A percentile compares a stretch with the other conserved stretches of the same genome.
Conservation (phyloP, 495 filamentous ascomycete genomes). For the Penicillium robsamsonii region DNA sequence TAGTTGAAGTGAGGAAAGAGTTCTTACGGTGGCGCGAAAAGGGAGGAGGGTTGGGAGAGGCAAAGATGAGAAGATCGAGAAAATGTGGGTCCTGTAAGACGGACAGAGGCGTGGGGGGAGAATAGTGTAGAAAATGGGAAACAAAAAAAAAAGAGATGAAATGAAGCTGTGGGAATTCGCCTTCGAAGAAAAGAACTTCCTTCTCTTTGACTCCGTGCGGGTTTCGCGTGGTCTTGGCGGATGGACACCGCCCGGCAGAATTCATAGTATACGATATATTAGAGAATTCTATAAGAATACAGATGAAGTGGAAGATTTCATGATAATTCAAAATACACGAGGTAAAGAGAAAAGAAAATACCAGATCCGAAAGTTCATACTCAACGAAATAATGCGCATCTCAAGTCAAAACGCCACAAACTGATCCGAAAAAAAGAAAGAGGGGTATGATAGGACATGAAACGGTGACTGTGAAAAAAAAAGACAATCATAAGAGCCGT, state of each 20-base stretch:
- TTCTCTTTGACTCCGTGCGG: conserved; percentile 31
- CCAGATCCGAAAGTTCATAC: conserved; percentile 7
- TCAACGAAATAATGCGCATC: conserved; percentile 15
- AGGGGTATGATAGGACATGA: conserved; percentile 25
- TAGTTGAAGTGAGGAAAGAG: conserved; percentile 25
- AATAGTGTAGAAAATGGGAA: conserved; percentile 13
- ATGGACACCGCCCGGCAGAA: conserved; percentile 31
- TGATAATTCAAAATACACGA: conserved; percentile 4
- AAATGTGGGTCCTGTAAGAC: conserved; percentile 12
- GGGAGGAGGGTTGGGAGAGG: conserved; percentile 6
- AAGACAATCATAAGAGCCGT: conserved; percentile 16
- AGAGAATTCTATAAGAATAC: not conserved
- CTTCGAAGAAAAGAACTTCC: conserved; percentile 34
- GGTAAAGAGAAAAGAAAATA: conserved; percentile 2
- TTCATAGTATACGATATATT: not conserved
- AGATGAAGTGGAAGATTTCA: not conserved
- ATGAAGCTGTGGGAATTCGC: conserved; percentile 33
- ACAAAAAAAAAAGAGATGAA: conserved; percentile 22
- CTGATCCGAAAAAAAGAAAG: conserved; percentile 11
- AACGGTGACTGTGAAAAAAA: conserved; percentile 5
- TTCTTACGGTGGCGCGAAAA: conserved; percentile 24
- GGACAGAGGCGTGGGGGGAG: conserved; percentile 3
- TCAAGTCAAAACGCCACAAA: conserved; percentile 20
- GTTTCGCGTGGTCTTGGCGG: conserved; percentile 31
- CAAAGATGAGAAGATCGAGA: conserved; percentile 12